Evolutionary conservation across 208 protist species (phyloP).

Genomic region (Acanthamoeba royreba): DNA sequence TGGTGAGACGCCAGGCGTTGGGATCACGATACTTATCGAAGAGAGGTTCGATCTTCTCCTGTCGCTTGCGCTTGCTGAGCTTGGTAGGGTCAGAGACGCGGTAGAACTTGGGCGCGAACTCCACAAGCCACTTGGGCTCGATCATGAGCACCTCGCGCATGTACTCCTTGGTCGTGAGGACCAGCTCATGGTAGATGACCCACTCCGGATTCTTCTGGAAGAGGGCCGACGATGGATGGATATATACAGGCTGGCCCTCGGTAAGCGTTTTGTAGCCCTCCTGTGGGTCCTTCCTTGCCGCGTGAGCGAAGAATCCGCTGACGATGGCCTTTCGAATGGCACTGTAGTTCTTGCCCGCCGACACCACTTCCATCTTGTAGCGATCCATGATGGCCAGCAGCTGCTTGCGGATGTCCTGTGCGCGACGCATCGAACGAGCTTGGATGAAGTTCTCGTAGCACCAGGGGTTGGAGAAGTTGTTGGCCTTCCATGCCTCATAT

Average conservation of each 20-base stretch:
- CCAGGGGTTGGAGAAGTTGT: constrained; percentile 91
- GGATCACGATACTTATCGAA: constrained; percentile 44
- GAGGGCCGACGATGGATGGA: constrained; percentile 77
- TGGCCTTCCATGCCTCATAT: constrained; percentile 85
- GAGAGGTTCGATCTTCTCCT: constrained; percentile 51
- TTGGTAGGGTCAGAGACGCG: constrained; percentile 44
- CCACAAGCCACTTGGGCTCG: constrained; percentile 72
- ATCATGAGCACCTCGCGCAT: constrained; percentile 75
- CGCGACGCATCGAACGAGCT: constrained; percentile 58
- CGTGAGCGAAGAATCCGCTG: constrained; percentile 97
- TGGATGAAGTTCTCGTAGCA: constrained; percentile 97
- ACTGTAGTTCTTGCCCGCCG: constrained; percentile 91
- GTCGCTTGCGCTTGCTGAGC: constrained; percentile 28
- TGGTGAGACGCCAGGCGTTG: constrained; percentile 48
- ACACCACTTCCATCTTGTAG: constrained; percentile 88
- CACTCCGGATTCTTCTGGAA: constrained; percentile 64
- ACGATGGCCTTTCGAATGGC: constrained; percentile 93
- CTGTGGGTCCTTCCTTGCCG: constrained; percentile 85
- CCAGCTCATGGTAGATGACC: constrained; percentile 79
- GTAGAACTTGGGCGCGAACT: constrained; percentile 81
- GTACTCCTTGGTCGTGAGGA: constrained; percentile 73
- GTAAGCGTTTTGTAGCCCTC: constrained; percentile 78
- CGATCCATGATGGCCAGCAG: constrained; percentile 87
- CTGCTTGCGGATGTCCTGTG: constrained; percentile 50
- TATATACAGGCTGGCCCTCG: constrained; percentile 53